phyloP scores from a whole-genome alignment of 2,329 filamentous ascomycete genomes.

The Clarireedia paspali region DNA sequence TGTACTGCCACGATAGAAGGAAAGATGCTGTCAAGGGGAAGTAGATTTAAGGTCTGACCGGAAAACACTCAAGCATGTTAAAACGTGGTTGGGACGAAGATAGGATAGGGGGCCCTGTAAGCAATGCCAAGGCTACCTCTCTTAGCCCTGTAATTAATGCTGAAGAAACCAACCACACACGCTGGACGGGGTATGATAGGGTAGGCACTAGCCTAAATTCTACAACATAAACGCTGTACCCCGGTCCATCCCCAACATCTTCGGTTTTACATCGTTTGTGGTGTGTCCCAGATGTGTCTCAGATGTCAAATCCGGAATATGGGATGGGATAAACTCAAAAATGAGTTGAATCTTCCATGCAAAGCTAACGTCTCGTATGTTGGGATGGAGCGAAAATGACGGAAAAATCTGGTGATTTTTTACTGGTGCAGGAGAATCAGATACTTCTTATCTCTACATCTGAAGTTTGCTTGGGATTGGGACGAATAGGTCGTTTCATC shows the following conservation, averaged over 20 bases:
- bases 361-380: not conserved
- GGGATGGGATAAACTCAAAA: not conserved
- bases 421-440: too few species aligned
- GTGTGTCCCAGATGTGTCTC: conserved; percentile 25
- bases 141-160: not conserved
- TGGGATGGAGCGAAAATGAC: not conserved
- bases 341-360: not conserved
- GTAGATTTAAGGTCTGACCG: not conserved
- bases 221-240: not conserved
- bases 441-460: not conserved
- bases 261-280: not conserved
- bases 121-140: not conserved
- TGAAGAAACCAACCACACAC: not conserved
- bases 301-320: conserved; percentile 12
- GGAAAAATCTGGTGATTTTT: not conserved
- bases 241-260: conserved; percentile 4
- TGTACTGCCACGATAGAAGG: conserved; percentile 11
- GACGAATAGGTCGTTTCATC: not conserved
- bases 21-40: not conserved
- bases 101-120: conserved; percentile 1
- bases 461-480: not conserved
- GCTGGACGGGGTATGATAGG: too few species aligned
- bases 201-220: too few species aligned
- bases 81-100: conserved; percentile 6
- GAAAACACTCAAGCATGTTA: not conserved